Conservation (phyloP, 2,329 filamentous ascomycete genomes). For the Whalleya microplaca region DNA sequence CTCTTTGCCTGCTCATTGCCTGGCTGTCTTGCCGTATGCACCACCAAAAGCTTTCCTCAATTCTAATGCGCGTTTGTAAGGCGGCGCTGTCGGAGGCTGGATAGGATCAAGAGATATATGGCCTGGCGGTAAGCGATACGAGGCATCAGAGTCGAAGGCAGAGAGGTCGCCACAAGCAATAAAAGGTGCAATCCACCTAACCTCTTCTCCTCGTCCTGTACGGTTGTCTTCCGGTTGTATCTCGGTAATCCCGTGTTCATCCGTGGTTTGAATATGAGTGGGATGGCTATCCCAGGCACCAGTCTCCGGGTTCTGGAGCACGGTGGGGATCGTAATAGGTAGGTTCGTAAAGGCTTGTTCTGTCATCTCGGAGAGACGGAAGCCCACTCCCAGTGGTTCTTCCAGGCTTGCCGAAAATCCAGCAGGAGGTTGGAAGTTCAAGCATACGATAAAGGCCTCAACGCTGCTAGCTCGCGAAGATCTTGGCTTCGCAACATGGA, state of each 20-base stretch:
- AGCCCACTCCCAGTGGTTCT: slow-evolving; percentile 70
- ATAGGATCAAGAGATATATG: slow-evolving; percentile 88
- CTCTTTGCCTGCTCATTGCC: slow-evolving; percentile 26
- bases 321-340: slow-evolving; percentile 45
- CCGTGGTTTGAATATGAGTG: slow-evolving; percentile 12
- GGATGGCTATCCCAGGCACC: slow-evolving; percentile 48
- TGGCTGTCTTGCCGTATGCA: slow-evolving; percentile 68
- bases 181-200: slow-evolving; percentile 90
- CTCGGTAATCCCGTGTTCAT: slow-evolving; percentile 30
- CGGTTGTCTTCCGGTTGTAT: slow-evolving; percentile 53
- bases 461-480: slow-evolving; percentile 95
- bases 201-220: slow-evolving; percentile 44
- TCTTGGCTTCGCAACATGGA: slow-evolving; percentile 90
- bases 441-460: slow-evolving; percentile 94
- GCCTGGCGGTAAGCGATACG: slow-evolving; percentile 85
- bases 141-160: slow-evolving; percentile 93
- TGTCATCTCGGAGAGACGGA: slow-evolving; percentile 55
- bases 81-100: slow-evolving; percentile 93
- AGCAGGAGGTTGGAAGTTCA: slow-evolving; percentile 80
- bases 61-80: slow-evolving; percentile 90
- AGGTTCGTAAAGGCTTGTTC: slow-evolving; percentile 45
- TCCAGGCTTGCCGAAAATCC: slow-evolving; percentile 78
- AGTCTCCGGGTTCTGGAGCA: slow-evolving; percentile 50
- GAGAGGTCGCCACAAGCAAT: slow-evolving; percentile 96
- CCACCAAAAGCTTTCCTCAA: slow-evolving; percentile 76